These are phyloP conservation scores for Rhazya stricta DNA, from an alignment of 257 asterid genomes.

Conservation along the genomic window DNA sequence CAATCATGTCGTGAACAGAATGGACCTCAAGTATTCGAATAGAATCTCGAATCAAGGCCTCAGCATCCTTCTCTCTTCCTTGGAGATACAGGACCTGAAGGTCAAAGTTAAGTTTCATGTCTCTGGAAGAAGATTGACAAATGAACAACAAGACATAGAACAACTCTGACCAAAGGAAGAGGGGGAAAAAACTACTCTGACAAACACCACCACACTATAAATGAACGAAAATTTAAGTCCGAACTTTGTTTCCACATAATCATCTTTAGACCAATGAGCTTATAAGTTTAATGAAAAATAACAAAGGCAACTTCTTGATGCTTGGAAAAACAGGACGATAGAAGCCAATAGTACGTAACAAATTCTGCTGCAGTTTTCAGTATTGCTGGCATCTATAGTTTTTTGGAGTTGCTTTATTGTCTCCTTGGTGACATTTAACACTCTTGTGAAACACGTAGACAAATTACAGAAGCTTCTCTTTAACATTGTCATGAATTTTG, in stretches of 20 bases:
- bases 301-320: background rate
- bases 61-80: constrained; percentile 72
- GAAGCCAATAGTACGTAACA: background rate
- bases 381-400: background rate
- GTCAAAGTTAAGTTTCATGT: background rate
- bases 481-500: background rate
- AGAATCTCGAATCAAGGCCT: constrained; percentile 63
- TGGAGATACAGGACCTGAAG: constrained; percentile 65
- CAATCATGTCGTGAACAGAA: constrained; percentile 18
- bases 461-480: background rate
- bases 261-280: background rate
- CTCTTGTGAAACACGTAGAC: background rate
- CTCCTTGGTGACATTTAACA: background rate
- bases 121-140: background rate
- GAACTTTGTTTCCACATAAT: background rate
- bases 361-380: background rate
- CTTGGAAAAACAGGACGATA: background rate
- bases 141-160: background rate
- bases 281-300: background rate
- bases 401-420: background rate
- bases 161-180: background rate
- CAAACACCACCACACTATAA: background rate
- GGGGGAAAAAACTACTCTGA: background rate
- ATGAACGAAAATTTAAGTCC: background rate
- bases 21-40: constrained; percentile 75